Conservation (phyloP, 768 basidiomycete genomes). For the Pleurotus ostreatus region DNA sequence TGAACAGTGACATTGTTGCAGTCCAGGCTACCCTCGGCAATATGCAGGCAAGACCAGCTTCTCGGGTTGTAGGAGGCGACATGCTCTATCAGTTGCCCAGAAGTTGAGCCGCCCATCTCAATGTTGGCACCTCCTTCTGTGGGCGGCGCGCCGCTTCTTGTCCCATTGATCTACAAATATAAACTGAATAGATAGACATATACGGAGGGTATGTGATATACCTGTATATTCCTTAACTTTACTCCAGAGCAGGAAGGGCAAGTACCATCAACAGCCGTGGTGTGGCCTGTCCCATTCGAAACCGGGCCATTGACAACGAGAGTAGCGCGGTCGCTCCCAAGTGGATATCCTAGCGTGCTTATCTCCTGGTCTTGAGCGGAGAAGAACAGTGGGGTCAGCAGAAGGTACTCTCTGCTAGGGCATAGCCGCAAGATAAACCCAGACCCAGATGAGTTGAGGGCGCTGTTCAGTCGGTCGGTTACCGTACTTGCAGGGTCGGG, state of each 20-base stretch:
- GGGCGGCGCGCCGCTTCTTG: constrained; percentile 49
- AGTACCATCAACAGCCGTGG: constrained; percentile 68
- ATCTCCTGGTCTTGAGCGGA: constrained; percentile 74
- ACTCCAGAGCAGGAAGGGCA: constrained; percentile 57
- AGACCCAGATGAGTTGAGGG: constrained; percentile 60
- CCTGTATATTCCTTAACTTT: constrained; percentile 71
- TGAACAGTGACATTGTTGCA: constrained; percentile 67
- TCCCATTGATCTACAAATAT: constrained; percentile 64
- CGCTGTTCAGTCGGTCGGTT: constrained; percentile 60
- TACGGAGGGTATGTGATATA: constrained; percentile 17
- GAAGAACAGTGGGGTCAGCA: constrained; percentile 66
- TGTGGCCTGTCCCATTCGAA: constrained; percentile 58
- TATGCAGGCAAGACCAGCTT: constrained; percentile 80
- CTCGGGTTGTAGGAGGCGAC: constrained; percentile 76
- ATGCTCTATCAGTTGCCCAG: constrained; percentile 70
- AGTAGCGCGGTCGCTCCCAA: constrained; percentile 59
- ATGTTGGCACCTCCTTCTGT: constrained; percentile 71
- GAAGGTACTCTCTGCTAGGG: constrained; percentile 53
- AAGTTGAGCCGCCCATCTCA: constrained; percentile 78
- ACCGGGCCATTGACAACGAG: constrained; percentile 68
- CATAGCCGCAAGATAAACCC: constrained; percentile 70
- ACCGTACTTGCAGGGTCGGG: constrained; percentile 58
- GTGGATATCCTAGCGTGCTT: constrained; percentile 74
- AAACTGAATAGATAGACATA: background rate
- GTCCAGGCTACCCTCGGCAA: constrained; percentile 61